Base-by-base conservation (phyloP, 139 green algal genomes). In the Medakamo hakoo region DNA sequence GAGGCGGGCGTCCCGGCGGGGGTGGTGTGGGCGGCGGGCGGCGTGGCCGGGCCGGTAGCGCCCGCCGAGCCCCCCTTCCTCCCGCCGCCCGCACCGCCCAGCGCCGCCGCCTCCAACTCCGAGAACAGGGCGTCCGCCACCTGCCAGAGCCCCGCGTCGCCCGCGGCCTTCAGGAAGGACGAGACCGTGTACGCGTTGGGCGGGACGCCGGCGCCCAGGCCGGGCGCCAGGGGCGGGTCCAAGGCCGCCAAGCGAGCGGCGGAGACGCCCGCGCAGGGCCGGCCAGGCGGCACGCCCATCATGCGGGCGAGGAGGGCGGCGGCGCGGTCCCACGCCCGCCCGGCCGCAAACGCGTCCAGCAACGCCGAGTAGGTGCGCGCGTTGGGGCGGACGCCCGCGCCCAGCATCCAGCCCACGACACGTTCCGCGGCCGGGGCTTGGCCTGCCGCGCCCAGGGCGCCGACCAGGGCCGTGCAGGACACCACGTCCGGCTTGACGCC, bases 171-270 rank as follows among this genome's bases (percentile, higher is more conserved):
- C 23, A 95, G 65, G 59, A 93, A 69, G 1, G 82, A 73, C 49
- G 73, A 82, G 68, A 91, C 92, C 2, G 84, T 93, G 73, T 90
- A 93, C 4, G 84, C 81, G 63, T 95, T 94, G 58, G 87, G 86
- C 72, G 83, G 70, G 49, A 89, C 74, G 27, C 71, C 68, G 23
- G 58, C 55, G 62, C 83, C 81, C 67, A 69, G 80, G 4, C 55
- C 30, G 31, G 60, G 56, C 4, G 52, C 32, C 0, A 4, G 25
- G 40, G 9, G 9, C 9, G 9, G 40, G 32, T 78, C 71, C 55
- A 71, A 60, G 16, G 61, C 65, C n/a, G n/a, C n/a, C n/a, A n/a
- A n/a, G n/a, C n/a, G n/a, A n/a, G n/a, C n/a, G n/a, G n/a, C n/a
- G n/a, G n/a, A n/a, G n/a, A n/a, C n/a, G n/a, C n/a, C n/a, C n/a